Percentiles rank a stretch among this genome's conserved stretches.
Conservation (phyloP, 2,329 filamentous ascomycete species). For the Macroventuria anomochaeta region DNA sequence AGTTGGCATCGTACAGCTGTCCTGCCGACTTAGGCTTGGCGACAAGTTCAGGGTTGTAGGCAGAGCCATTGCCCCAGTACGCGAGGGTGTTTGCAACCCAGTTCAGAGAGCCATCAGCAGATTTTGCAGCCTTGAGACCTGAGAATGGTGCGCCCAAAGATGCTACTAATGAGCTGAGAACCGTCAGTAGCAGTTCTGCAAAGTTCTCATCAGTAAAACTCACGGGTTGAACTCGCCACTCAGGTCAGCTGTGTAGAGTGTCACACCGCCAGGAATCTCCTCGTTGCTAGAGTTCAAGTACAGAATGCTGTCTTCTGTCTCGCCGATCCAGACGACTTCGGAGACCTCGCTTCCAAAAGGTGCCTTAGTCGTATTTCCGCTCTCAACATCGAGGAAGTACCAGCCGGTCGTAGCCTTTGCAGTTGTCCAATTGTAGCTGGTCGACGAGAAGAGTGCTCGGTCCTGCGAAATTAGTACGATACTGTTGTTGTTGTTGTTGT, state of each 20-base stretch:
- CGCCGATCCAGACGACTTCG: constrained; percentile 45
- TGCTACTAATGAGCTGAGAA: constrained; percentile 37
- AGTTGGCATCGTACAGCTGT: constrained; percentile 75
- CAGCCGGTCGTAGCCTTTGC: constrained; percentile 58
- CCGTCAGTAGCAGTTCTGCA: neutral
- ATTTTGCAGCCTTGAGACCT: constrained; percentile 56
- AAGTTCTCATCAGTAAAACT: neutral
- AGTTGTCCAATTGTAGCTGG: constrained; percentile 46
- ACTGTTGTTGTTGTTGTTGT: too few relatives aligned
- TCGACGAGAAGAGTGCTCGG: constrained; percentile 43
- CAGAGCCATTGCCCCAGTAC: constrained; percentile 67
- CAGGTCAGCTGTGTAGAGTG: constrained; percentile 44
- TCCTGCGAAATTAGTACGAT: constrained; percentile 30
- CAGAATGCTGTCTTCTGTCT: constrained; percentile 60
- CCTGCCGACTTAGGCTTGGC: constrained; percentile 67
- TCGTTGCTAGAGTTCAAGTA: constrained; percentile 71
- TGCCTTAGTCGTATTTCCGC: constrained; percentile 42
- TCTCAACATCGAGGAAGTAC: constrained; percentile 42
- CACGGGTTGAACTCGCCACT: constrained; percentile 36
- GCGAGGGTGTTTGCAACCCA: constrained; percentile 65
- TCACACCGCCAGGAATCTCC: constrained; percentile 44
- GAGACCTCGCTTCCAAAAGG: constrained; percentile 42
- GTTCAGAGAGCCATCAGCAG: constrained; percentile 50
- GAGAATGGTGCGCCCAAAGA: constrained; percentile 56
- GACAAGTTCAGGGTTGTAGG: constrained; percentile 70